Evolutionary conservation across 192 early-diverging fungal species (phyloP), one percentile per base, ranked within the genome.

Genomic region (Jimgerdemannia lactiflua): DNA sequence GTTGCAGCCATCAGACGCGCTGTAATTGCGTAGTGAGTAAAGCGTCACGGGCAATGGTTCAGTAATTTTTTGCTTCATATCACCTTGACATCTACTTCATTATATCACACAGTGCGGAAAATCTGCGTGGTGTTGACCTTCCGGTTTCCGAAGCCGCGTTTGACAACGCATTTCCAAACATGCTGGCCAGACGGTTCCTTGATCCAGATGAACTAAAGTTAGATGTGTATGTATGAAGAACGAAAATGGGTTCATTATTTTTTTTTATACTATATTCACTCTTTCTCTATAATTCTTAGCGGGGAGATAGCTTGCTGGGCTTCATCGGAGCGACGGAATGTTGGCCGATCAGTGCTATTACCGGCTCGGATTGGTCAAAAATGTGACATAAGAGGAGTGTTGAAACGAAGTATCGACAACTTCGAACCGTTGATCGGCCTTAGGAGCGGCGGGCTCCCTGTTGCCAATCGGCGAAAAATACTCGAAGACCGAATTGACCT

Each of bases 11-110:
- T 77, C 40, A 77, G 76, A 69, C 72, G 71, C 19, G 66, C 70
- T 72, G 65, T 77, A 40, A 42, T 77, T 42, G 66, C 70, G 49
- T 76, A 76, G 75, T 76, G 19, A 76, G 69, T 76, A 14, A 71
- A 71, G 39, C 49, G 49, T 54, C 11, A 54, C 11, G 49, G 49
- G 49, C 49, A 54, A 54, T 54, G 49, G 49, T 54, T n/a, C 43
- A 64, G 39, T 18, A 54, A 54, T 54, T 54, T 54, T 54, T 54
- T 54, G 49, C 49, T 59, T 59, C 49, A 59, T 59, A 59, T 59
- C 49, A 59, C 49, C 49, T 59, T 59, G 49, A 59, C 2, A 71
- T 20, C 54, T 71, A 19, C 18, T 54, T 6, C 42, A n/a, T 74
- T 67, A 10, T 67, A 10, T 64, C 17, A 54, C 39, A 42, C 39